Base-by-base conservation (phyloP, 257 asterid species). In the Solanum pinnatisectum region DNA sequence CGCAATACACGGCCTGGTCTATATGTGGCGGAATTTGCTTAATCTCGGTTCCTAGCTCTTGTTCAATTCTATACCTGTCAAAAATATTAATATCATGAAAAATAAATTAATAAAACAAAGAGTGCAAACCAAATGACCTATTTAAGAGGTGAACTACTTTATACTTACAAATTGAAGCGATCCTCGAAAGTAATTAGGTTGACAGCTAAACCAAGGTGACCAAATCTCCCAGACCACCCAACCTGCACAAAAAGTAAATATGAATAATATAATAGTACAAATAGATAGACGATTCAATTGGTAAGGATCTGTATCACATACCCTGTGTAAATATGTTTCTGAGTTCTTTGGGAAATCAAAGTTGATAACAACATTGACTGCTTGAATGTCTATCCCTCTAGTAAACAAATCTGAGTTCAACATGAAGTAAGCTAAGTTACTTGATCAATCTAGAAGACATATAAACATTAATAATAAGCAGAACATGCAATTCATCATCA, bases 141-240 rank as follows among this genome's bases (percentile, higher is more conserved):
- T 22, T n/a, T 72, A 83, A 77, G 46, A 15, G 68, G 5, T n/a
- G 85, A 84, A 81, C 18, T 22, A 6, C 36, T 37, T 71, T 27
- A 49, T 52, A 87, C 98, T 83, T 94, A 94, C 98, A 95, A 89
- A 91, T 94, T 95, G 88, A 95, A 95, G 89, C 98, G 96, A 88
- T 94, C 98, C 90, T 94, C 98, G 20, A 87, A 96, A 85, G 98
- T 95, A 86, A 95, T 96, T 92, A 96, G 94, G 91, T 95, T 95
- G 90, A 95, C 98, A 84, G 98, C 98, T 86, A 95, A 90, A 49
- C 98, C 98, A 91, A 95, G 98, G 92, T 95, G 98, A 77, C 98
- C 98, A 87, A 95, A 95, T 91, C 98, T 93, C 90, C 98, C 98
- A 6, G 98, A 95, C 89, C 98, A 94, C 87, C 98, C 98, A 91